Evolutionary conservation across 768 basidiomycete species (phyloP).

Genomic region (Mycena galericulata): DNA sequence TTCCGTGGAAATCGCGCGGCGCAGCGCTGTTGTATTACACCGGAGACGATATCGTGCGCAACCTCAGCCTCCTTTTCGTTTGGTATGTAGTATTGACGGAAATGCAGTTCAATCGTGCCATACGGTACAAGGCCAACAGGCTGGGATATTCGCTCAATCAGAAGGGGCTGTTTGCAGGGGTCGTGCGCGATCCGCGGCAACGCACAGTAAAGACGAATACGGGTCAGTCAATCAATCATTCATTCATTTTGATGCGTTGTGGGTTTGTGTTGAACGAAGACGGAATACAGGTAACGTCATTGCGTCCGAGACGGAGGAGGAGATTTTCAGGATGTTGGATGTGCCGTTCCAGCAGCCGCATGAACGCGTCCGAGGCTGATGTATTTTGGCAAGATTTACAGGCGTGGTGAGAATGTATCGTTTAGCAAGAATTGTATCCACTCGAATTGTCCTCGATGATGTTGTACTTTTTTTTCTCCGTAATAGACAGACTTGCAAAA

Average conservation of each 20-base stretch:
- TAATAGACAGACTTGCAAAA: too few relatives aligned
- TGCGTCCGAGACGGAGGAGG: constrained; percentile 87
- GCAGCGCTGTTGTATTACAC: constrained; percentile 95
- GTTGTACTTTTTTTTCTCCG: too few relatives aligned
- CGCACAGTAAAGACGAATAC: constrained; percentile 68
- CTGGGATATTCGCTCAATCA: constrained; percentile 92
- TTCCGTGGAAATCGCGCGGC: constrained; percentile 84
- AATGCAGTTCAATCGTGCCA: constrained; percentile 87
- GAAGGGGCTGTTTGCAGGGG: constrained; percentile 79
- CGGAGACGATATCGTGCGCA: constrained; percentile 89
- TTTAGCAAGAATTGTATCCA: neutral
- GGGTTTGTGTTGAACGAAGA: neutral
- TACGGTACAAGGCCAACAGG: constrained; percentile 85
- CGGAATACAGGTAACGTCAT: constrained; percentile 66
- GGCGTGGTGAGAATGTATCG: neutral
- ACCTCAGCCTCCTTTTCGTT: constrained; percentile 12
- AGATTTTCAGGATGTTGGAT: constrained; percentile 83
- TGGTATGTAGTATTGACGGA: neutral
- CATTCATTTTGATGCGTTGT: neutral
- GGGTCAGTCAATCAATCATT: constrained; percentile 54
- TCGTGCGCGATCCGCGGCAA: constrained; percentile 77
- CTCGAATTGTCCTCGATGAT: too few relatives aligned
- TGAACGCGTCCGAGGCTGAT: constrained; percentile 68
- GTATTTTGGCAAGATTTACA: neutral
- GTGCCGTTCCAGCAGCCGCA: constrained; percentile 89